Evolutionary conservation across 1,284 basidiomycete genomes (phyloP).

Genomic region (Cutaneotrichosporon dermatis): DNA sequence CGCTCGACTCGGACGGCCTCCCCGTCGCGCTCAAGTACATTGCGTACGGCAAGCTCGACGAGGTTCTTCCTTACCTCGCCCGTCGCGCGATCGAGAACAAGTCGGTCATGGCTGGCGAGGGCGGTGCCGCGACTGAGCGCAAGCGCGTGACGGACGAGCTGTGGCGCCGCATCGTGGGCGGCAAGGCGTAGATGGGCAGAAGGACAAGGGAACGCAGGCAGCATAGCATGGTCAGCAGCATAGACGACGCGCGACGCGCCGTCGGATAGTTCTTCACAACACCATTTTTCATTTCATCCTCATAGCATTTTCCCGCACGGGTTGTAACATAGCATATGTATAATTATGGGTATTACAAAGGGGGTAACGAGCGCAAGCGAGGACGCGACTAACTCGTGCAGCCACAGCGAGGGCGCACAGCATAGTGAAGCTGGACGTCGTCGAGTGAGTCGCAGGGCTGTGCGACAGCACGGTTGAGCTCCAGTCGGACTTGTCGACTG

Average conservation of each 20-base stretch:
- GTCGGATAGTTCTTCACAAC: too few species aligned
- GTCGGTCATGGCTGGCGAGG: constrained; percentile 58
- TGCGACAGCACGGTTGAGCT: too few species aligned
- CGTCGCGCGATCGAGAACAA: constrained; percentile 76
- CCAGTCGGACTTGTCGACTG: too few species aligned
- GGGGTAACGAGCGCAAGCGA: too few species aligned
- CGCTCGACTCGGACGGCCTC: constrained; percentile 54
- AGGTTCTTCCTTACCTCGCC: constrained; percentile 70
- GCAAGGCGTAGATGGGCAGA: not conserved
- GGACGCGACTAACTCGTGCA: too few species aligned
- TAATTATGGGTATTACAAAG: not conserved
- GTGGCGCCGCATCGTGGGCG: constrained; percentile 13
- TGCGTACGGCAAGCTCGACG: constrained; percentile 74
- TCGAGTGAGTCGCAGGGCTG: too few species aligned
- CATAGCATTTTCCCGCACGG: too few species aligned
- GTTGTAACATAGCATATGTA: not conserved
- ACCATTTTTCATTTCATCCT: too few species aligned
- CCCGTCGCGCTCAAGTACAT: constrained; percentile 80
- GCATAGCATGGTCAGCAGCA: not conserved
- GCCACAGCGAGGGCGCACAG: too few species aligned
- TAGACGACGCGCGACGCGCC: too few species aligned
- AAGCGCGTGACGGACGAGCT: constrained; percentile 20
- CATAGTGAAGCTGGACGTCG: too few species aligned
- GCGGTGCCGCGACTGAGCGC: constrained; percentile 58
- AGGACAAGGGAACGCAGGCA: not conserved